A percentile compares a stretch with the other conserved stretches of the same genome.
These are phyloP conservation scores for Talaromyces atroroseus DNA, from an alignment of 2,329 filamentous ascomycete species.

Conservation along the genomic window DNA sequence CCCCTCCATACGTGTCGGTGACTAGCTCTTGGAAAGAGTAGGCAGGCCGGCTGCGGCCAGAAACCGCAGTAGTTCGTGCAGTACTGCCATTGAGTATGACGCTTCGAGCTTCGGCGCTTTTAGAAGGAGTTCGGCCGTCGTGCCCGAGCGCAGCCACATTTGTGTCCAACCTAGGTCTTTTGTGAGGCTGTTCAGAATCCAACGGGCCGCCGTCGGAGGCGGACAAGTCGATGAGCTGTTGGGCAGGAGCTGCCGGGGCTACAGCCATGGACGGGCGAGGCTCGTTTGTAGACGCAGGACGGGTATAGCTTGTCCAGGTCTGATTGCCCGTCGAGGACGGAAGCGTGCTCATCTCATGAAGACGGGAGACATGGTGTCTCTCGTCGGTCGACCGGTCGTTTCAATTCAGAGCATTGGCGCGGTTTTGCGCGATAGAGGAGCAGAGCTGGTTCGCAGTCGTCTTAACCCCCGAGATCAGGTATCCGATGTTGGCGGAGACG, in stretches of 20 bases:
- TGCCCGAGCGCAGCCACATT: constrained; percentile 18
- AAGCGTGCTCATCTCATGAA: constrained; percentile 38
- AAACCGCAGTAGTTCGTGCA: constrained; percentile 24
- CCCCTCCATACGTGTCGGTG: constrained; percentile 27
- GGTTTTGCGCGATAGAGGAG: neutral
- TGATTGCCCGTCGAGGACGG: constrained; percentile 34
- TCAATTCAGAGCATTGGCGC: constrained; percentile 5
- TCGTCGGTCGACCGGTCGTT: constrained; percentile 14
- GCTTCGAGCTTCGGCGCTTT: constrained; percentile 26
- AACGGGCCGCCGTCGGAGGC: constrained; percentile 23
- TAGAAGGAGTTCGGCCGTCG: constrained; percentile 19
- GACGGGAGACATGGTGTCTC: constrained; percentile 36
- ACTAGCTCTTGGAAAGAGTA: constrained; percentile 37
- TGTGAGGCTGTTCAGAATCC: constrained; percentile 32
- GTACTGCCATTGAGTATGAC: constrained; percentile 18
- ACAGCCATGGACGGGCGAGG: constrained; percentile 23
- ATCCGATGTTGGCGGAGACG: constrained; percentile 1
- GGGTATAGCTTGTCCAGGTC: constrained; percentile 30
- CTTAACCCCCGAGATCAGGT: neutral
- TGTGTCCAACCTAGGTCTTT: constrained; percentile 33
- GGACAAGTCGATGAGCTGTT: constrained; percentile 33
- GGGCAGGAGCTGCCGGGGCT: constrained; percentile 21
- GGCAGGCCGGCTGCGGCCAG: constrained; percentile 32
- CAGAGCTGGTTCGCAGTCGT: neutral
- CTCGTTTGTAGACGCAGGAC: constrained; percentile 17